phyloP scores from a whole-genome alignment of 1,284 basidiomycete species.

The Agroathelia rolfsii region DNA sequence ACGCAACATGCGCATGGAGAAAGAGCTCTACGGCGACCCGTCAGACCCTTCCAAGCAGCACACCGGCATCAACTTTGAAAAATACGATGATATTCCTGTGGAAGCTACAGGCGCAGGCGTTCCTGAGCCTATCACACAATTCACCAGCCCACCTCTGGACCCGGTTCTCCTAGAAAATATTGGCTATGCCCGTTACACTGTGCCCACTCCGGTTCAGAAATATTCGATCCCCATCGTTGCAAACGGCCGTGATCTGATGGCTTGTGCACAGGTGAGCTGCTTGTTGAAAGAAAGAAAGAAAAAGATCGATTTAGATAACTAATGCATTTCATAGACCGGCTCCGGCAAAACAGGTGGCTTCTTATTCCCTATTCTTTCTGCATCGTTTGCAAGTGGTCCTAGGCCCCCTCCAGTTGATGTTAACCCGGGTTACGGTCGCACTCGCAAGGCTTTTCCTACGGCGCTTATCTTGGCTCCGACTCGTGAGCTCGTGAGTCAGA shows the following conservation, averaged over 20 bases:
- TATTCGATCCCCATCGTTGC: slow-evolving; percentile 99
- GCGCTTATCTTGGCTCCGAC: slow-evolving; percentile 95
- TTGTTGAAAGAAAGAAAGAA: slow-evolving; percentile 11
- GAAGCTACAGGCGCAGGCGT: slow-evolving; percentile 95
- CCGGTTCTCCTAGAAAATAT: slow-evolving; percentile 95
- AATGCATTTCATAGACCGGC: slow-evolving; percentile 61
- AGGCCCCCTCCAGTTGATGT: slow-evolving; percentile 51
- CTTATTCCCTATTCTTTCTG: slow-evolving; percentile 97
- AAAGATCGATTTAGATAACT: slow-evolving; percentile 12
- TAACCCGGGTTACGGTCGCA: slow-evolving; percentile 49
- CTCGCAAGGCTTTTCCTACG: slow-evolving; percentile 91
- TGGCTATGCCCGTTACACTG: slow-evolving; percentile 83
- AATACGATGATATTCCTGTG: slow-evolving; percentile 99
- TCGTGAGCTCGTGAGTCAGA: slow-evolving; percentile 97
- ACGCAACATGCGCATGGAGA: slow-evolving; percentile 83
- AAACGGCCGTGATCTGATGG: slow-evolving; percentile 90
- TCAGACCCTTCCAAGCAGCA: slow-evolving; percentile 79
- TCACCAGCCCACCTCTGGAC: slow-evolving; percentile 87
- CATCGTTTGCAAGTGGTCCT: slow-evolving; percentile 84
- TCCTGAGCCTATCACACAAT: slow-evolving; percentile 85
- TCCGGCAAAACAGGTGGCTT: slow-evolving; percentile 99
- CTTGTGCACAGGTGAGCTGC: slow-evolving; percentile 80
- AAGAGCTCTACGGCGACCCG: slow-evolving; percentile 90
- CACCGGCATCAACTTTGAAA: slow-evolving; percentile 99
- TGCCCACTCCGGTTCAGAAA: slow-evolving; percentile 98